Evolutionary conservation across 441 rosid genomes (phyloP), one percentile per base, ranked within the genome.

Genomic region (Syzygium syzygioides): DNA sequence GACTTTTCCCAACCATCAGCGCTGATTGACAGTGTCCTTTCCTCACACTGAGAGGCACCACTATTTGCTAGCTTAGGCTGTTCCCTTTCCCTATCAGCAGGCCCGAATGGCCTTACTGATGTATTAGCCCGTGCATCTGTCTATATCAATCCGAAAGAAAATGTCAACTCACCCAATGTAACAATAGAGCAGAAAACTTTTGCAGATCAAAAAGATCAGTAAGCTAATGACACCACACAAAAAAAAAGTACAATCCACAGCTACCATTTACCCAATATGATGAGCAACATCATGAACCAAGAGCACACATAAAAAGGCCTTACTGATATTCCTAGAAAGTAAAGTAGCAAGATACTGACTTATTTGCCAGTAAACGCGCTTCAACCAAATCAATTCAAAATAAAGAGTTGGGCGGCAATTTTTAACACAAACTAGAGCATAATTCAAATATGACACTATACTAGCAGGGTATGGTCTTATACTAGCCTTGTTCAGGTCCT

Each of bases 1-100:
- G 96, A 89, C 93, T 96, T 98, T 91, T 98, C 99, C 99, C 99
- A 98, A 88, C 98, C 97, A 91, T 98, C 99, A 91, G 93, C 94
- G 64, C 96, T 94, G 90, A 95, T 93, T 79, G 98, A 86, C 90
- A 95, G 91, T 91, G 96, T 92, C 90, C 96, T 96, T 88, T 96
- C 99, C 88, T 97, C 98, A 88, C 94, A 93, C 89, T 93, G 97
- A 87, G 93, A 91, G 55, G 93, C 93, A 88, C 91, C 95, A 89
- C 92, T 92, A 92, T 90, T 94, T 89, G 96, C 91, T 90, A 94
- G 92, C 91, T 95, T 95, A 41, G 89, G 92, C 91, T 93, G 91
- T 89, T 96, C 98, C 93, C 94, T 95, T 76, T 96, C 99, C 94
- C 96, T 94, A 88, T 96, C 98, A 76, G 92, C 91, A 89, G 92